phyloP scores from a whole-genome alignment of 2,329 filamentous ascomycete genomes.

The Aschersonia sp. region DNA sequence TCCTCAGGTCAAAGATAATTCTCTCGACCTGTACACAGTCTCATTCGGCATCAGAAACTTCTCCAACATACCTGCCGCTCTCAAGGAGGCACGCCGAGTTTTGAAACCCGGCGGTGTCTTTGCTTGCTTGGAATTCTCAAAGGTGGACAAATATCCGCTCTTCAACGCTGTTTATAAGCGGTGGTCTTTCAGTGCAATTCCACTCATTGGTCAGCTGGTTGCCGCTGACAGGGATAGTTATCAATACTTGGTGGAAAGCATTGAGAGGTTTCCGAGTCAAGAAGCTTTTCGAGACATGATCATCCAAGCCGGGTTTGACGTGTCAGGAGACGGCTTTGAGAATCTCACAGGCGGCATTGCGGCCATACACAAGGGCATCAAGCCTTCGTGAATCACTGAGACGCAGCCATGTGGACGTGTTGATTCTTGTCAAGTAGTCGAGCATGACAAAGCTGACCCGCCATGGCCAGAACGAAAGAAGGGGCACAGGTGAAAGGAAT shows the following conservation, averaged over 20 bases:
- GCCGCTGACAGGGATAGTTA: conserved; percentile 92
- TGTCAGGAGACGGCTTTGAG: conserved; percentile 75
- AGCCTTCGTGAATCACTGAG: conserved; percentile 36
- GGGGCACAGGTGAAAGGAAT: no score
- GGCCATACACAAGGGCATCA: conserved; percentile 92
- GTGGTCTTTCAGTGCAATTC: conserved; percentile 92
- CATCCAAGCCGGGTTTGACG: conserved; percentile 66
- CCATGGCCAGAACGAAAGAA: no score
- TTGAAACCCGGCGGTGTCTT: conserved; percentile 92
- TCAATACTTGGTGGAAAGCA: conserved; percentile 97
- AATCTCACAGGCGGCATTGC: conserved; percentile 86
- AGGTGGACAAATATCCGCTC: conserved; percentile 58
- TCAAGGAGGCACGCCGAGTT: conserved; percentile 74
- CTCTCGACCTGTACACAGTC: conserved; percentile 92
- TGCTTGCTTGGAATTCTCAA: conserved; percentile 90
- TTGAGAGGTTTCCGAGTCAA: conserved; percentile 84
- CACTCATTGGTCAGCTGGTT: conserved; percentile 87
- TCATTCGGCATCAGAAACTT: conserved; percentile 98
- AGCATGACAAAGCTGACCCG: no score
- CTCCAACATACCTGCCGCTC: conserved; percentile 72
- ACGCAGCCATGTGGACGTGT: no score
- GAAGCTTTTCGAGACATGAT: conserved; percentile 76
- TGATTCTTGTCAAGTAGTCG: no score
- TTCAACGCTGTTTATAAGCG: conserved; percentile 83
- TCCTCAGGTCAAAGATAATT: conserved; percentile 45